Percentiles rank a stretch among this genome's conserved stretches.
Conservation (phyloP, 257 asterid genomes). For the Jaltomata sinuosa region DNA sequence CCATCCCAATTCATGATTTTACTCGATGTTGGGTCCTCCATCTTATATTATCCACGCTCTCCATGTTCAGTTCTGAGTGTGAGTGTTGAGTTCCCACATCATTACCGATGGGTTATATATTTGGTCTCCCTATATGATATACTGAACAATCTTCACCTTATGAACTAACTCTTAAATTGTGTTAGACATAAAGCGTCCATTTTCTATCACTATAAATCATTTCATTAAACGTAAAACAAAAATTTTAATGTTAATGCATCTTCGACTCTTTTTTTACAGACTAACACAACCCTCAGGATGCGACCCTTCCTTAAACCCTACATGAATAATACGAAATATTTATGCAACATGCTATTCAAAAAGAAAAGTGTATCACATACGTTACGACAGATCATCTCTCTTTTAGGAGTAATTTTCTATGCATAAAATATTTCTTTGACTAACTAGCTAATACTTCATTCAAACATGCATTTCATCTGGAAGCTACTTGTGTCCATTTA, state of each 20-base stretch:
- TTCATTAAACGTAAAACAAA: background rate
- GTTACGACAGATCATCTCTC: no score
- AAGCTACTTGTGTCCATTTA: background rate
- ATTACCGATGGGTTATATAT: background rate
- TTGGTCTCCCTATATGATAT: background rate
- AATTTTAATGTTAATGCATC: background rate
- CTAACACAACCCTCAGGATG: background rate
- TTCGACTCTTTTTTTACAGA: no score
- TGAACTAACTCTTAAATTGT: background rate
- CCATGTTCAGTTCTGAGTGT: background rate
- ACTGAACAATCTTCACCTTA: background rate
- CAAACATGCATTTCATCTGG: background rate
- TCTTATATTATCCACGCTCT: background rate
- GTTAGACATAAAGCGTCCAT: background rate
- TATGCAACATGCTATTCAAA: no score
- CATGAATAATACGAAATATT: no score
- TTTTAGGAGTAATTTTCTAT: no score
- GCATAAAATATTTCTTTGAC: background rate
- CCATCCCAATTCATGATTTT: background rate
- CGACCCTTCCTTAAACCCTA: rapidly evolving
- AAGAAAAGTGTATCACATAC: no score
- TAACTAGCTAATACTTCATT: background rate
- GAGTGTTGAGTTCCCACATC: no score
- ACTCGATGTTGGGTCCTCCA: background rate
- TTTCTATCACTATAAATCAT: background rate